phyloP scores from a whole-genome alignment of 768 basidiomycete genomes.

The Mycena venus region DNA sequence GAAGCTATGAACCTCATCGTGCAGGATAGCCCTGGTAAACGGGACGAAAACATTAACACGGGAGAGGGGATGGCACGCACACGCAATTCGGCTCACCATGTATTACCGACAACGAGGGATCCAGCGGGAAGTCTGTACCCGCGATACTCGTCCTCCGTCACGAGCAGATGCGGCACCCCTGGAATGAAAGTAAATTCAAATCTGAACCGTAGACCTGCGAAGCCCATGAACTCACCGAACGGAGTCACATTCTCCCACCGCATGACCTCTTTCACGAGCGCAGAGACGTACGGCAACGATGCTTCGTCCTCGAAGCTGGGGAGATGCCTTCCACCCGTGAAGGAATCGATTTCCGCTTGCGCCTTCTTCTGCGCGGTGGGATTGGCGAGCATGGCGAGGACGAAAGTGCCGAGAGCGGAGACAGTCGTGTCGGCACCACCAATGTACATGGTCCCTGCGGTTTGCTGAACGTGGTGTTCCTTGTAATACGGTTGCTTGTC shows the following conservation, averaged over 20 bases:
- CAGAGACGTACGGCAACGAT: constrained; percentile 49
- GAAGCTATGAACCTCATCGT: constrained; percentile 16
- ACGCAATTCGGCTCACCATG: constrained; percentile 30
- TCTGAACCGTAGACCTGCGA: no score
- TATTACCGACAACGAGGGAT: constrained; percentile 40
- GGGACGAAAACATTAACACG: not conserved
- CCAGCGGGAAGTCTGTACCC: constrained; percentile 51
- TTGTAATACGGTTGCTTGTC: not conserved
- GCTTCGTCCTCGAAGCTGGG: constrained; percentile 49
- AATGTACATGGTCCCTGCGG: not conserved
- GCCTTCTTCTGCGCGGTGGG: not conserved
- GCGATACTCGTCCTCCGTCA: constrained; percentile 49
- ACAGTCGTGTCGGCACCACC: constrained; percentile 50
- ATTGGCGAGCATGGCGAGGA: constrained; percentile 28
- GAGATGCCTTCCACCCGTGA: constrained; percentile 47
- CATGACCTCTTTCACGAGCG: constrained; percentile 51
- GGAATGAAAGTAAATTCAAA: not conserved
- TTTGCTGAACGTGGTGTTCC: not conserved
- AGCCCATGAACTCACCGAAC: constrained; percentile 45
- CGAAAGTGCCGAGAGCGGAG: constrained; percentile 47
- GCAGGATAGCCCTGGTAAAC: constrained; percentile 21
- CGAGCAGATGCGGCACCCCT: constrained; percentile 43
- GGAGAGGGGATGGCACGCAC: not conserved
- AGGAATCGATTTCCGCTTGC: constrained; percentile 16
- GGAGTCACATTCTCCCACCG: constrained; percentile 50